A percentile compares a stretch with the other conserved stretches of the same genome.
These are phyloP conservation scores for Hypholoma fasciculare DNA, from an alignment of 768 basidiomycete genomes.

Conservation along the genomic window DNA sequence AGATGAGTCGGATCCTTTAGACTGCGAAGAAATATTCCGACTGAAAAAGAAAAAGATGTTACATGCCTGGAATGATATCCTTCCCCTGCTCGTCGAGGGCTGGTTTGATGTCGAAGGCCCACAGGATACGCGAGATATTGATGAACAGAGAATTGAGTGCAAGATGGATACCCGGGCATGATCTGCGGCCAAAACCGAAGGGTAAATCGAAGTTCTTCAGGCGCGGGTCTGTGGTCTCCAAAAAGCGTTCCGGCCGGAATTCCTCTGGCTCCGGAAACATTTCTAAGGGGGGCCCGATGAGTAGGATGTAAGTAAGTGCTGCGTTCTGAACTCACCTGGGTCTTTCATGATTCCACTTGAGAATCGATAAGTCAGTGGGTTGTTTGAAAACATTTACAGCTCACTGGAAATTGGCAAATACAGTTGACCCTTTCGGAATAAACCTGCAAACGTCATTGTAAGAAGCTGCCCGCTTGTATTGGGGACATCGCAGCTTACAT, in stretches of 20 bases:
- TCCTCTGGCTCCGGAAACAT: slow-evolving; percentile 35
- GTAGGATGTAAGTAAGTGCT: neutral
- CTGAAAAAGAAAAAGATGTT: too few species aligned
- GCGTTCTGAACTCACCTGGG: neutral
- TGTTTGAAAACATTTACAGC: neutral
- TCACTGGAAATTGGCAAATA: slow-evolving; percentile 33
- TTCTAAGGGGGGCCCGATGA: slow-evolving; percentile 15
- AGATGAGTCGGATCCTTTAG: neutral
- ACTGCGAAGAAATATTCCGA: neutral
- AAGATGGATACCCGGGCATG: slow-evolving; percentile 37
- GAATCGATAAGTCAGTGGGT: neutral
- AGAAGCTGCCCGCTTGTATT: neutral
- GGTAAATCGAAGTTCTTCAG: slow-evolving; percentile 27
- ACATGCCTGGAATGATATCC: slow-evolving; percentile 12
- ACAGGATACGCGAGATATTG: slow-evolving; percentile 34
- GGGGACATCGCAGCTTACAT: slow-evolving; percentile 22
- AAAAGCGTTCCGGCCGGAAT: slow-evolving; percentile 41
- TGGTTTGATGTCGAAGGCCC: slow-evolving; percentile 33
- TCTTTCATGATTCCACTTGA: slow-evolving; percentile 3
- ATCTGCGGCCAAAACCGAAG: slow-evolving; percentile 41
- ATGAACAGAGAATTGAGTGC: slow-evolving; percentile 34
- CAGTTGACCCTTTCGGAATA: slow-evolving; percentile 36
- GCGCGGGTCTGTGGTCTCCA: slow-evolving; percentile 29
- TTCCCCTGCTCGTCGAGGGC: slow-evolving; percentile 17
- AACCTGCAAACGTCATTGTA: slow-evolving; percentile 14